Evolutionary conservation across 768 basidiomycete species (phyloP), one percentile per base, ranked within the genome.

Genomic region (Amanita rubescens): DNA sequence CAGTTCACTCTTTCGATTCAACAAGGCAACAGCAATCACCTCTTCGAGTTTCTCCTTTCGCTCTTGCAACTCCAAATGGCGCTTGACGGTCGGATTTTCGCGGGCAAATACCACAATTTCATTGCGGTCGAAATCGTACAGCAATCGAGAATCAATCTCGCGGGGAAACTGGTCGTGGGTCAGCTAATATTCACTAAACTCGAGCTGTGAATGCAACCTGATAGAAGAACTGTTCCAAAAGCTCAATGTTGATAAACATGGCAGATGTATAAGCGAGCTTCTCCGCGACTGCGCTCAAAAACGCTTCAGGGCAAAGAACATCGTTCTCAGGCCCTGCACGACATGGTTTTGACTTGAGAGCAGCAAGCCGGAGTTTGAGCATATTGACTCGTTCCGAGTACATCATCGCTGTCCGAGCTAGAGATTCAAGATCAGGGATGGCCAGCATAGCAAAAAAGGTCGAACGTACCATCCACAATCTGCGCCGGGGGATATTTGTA

Each of bases 191-290:
- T 12, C 55, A 30, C 45, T 54, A 46, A 46, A 39, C 48, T 44
- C 22, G n/a, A 25, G 37, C 30, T 19, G 25, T 46, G 24, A 19
- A 65, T 78, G 41, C 59, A n/a, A 90, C 92, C 76, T 95, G 92
- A 63, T 98, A 96, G 76, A 98, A 98, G 77, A 98, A 99, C 60
- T 97, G 94, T 62, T 96, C 94, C 1, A 98, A 79, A 9, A 99
- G 76, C 66, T 99, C 96, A 55, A 99, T 96, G 71, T 94, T 96
- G 76, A 99, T 96, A 68, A 98, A 98, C 87, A 97, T 92, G 2
- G 94, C 84, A 2, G 93, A 91, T 0, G 95, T 98, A 64, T 93
- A 86, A 1, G 94, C 93, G 38, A 99, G 77, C 69, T 99, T 98
- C 67, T 97, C 91, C 2, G 96, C 93, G 19, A 99, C 94, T 22